Evolutionary conservation across 139 green algal genomes (phyloP).

Genomic region (Micractinium conductrix): DNA sequence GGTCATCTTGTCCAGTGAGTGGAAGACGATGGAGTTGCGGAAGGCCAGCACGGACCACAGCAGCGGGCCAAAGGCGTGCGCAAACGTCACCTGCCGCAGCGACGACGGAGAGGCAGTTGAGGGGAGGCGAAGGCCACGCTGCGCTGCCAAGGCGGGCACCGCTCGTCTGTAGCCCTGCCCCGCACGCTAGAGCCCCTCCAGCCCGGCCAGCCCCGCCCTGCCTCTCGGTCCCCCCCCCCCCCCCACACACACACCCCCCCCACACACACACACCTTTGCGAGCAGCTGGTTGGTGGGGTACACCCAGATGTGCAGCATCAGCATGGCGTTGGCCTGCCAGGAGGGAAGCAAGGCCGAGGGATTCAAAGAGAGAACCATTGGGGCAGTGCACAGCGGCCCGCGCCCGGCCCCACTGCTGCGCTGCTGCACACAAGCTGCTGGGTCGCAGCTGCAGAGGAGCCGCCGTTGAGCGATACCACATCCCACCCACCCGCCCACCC

Average conservation of each 20-base stretch:
- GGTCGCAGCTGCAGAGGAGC: no score
- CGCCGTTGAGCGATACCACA: no score
- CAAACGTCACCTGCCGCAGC: conserved; percentile 71
- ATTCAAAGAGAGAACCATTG: no score
- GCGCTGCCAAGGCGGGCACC: no score
- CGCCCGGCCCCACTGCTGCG: no score
- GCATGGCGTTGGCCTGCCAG: conserved; percentile 67
- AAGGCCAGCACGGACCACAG: conserved; percentile 85
- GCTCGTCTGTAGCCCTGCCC: neutral
- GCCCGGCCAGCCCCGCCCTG: neutral
- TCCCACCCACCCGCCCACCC: no score
- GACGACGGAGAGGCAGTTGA: neutral
- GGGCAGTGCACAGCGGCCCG: no score
- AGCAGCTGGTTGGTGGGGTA: conserved; percentile 60
- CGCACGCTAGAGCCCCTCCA: neutral
- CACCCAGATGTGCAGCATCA: conserved; percentile 77
- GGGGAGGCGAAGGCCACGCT: neutral
- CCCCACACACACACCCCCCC: no score
- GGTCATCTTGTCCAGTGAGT: conserved; percentile 78
- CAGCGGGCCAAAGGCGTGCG: conserved; percentile 77
- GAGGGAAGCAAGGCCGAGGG: no score
- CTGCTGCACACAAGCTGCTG: no score
- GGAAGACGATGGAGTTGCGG: conserved; percentile 84
- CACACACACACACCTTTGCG: conserved; percentile 63
- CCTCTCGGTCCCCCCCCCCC: no score